Evolutionary conservation across 1,139 yeast species (phyloP), one percentile per base, ranked within the genome.

Genomic region (Nakaseomyces glabratus): DNA sequence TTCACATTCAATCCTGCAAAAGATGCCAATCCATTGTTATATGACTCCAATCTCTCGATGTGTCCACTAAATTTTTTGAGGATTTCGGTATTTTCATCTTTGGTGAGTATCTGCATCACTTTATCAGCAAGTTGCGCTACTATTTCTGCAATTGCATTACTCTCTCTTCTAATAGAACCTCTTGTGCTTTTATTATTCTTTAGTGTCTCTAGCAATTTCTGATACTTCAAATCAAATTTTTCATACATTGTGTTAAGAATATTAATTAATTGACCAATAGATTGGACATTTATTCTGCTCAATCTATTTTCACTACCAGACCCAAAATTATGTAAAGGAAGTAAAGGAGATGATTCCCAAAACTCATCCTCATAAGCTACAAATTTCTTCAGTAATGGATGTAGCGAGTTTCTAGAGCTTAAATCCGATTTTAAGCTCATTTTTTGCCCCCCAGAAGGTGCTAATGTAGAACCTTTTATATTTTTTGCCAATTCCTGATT

Each of bases 291-390:
- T 17, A 26, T 21, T 18, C 21, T 26, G 13, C 30, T 26, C n/a
- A 26, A 14, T 18, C 30, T 26, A 4, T 11, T 26, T 4, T 26
- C 30, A n/a, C n/a, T n/a, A n/a, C n/a, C n/a, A 4, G 20, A 18
- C 10, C 6, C 11, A 4, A 26, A 5, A 11, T 26, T 21, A 26
- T 4, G 6, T 8, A 17, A 26, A 11, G 30, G 30, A 3, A 26
- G 7, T 15, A 26, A 17, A 4, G 30, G 30, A n/a, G 30, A 26
- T n/a, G 30, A 6, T 18, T 26, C 18, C 30, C 30, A 26, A 18
- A 26, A 26, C 13, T 26, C 30, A 26, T 26, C 30, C 13, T 26
- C 30, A 26, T 26, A 26, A 6, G 30, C 30, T 4, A 26, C 30
- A 26, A 26, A 26, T 15, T 26, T 26, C 10, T 26, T 26, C n/a